A percentile compares a stretch with the other conserved stretches of the same genome.
Conservation (phyloP, 352 stramenopile species). For the Phytopythium mirpurense region DNA sequence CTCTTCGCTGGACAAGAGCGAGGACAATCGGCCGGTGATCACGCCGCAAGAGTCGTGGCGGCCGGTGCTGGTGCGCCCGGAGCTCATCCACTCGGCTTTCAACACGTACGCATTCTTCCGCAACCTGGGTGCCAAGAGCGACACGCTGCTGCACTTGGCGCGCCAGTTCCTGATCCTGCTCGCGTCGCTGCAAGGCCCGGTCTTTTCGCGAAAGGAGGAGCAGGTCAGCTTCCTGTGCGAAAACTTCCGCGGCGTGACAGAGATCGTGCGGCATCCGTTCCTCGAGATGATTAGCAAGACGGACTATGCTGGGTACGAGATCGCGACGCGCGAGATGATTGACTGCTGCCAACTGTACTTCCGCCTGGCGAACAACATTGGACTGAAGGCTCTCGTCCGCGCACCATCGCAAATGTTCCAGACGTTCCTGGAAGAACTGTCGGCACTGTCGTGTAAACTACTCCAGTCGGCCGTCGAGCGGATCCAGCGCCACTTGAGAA, state of each 20-base stretch:
- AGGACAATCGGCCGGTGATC: constrained; percentile 38
- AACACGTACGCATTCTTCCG: constrained; percentile 83
- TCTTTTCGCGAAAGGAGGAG: constrained; percentile 60
- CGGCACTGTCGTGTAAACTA: constrained; percentile 62
- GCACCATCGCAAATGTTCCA: constrained; percentile 39
- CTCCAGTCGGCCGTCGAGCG: constrained; percentile 60
- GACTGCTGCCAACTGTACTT: constrained; percentile 81
- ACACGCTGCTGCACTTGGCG: constrained; percentile 66
- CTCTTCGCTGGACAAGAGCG: constrained; percentile 22
- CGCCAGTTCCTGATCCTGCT: constrained; percentile 79
- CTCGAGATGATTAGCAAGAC: constrained; percentile 62
- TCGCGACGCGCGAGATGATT: constrained; percentile 77
- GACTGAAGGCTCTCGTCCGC: constrained; percentile 43
- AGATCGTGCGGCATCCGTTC: constrained; percentile 64
- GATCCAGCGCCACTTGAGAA: constrained; percentile 47
- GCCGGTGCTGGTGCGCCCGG: constrained; percentile 53
- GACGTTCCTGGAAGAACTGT: constrained; percentile 62
- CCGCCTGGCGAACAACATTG: constrained; percentile 73
- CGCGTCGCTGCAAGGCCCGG: constrained; percentile 60
- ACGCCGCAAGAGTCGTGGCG: constrained; percentile 64
- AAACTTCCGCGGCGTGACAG: constrained; percentile 60
- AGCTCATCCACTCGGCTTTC: constrained; percentile 82
- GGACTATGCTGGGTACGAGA: constrained; percentile 56
- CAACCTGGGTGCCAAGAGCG: constrained; percentile 59
- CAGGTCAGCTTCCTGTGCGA: constrained; percentile 65